Base-by-base conservation (phyloP, 2,329 filamentous ascomycete genomes). In the Fusarium globosum region DNA sequence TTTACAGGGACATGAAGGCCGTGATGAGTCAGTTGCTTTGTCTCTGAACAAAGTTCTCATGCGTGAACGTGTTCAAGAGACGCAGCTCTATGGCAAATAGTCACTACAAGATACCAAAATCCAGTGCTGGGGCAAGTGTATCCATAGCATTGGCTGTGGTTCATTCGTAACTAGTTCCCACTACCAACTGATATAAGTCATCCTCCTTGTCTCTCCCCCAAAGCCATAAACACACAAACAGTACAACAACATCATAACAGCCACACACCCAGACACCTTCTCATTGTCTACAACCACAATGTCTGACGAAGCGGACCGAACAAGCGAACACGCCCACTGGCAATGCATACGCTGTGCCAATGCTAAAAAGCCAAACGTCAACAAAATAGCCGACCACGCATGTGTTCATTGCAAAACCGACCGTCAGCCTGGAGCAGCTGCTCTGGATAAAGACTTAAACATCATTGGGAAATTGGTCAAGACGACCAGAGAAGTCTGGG, bases 131-230 rank as follows among this genome's bases (percentile, higher is more conserved):
- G 4, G n/a, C 4, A 23, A 20, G 33, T 38, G n/a, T 21, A 52
- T 36, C 2, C 0, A 20, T 14, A 9, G 12, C 8, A 8, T 2
- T 2, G 4, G 9, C 1, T 14, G 21, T 26, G 30, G 4, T 23
- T 21, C 49, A 8, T 26, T 36, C 33, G 1, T 7, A 26, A 0
- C 15, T 3, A 21, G 9, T 6, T 5, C 14, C 13, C 15, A 11
- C 2, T 4, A 5, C 7, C 28, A 11, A 9, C 30, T 57, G 26
- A 18, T 46, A 26, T 21, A 57, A 46, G 28, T 35, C 8, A 3
- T 0, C 4, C 7, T 20, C 3, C 13, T 15, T 35, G 13, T 10
- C 9, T 7, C 26, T 28, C n/a, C 39, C 7, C 7, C 53, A 35
- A 26, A 6, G 0, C 28, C n/a, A 7, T 2, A 14, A 8, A 10